Evolutionary conservation across 495 filamentous ascomycete genomes (phyloP).

Genomic region (Podospora australis): DNA sequence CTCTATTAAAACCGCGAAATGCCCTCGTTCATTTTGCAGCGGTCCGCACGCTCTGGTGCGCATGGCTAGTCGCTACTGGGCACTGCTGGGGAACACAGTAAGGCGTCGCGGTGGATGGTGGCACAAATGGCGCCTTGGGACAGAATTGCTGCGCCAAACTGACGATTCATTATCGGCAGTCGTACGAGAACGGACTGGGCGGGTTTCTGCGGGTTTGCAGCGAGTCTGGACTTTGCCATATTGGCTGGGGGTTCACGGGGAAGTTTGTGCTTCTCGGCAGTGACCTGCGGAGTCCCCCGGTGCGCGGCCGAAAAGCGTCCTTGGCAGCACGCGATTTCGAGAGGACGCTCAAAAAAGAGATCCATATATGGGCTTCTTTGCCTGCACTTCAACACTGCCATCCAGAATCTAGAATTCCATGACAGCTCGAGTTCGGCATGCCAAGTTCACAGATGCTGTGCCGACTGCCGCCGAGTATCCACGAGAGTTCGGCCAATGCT

Average conservation of each 20-base stretch:
- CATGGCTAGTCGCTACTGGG: constrained; percentile 3
- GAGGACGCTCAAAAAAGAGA: not conserved
- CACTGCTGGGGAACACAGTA: not conserved
- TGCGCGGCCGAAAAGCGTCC: not conserved
- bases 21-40: not conserved
- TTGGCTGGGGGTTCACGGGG: not conserved
- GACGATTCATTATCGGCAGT: constrained; percentile 17
- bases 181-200: constrained; percentile 23
- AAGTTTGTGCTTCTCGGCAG: no score
- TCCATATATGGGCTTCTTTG: not conserved
- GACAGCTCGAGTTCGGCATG: not conserved
- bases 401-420: constrained; percentile 5
- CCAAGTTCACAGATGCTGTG: not conserved
- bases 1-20: constrained; percentile 10
- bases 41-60: constrained; percentile 2
- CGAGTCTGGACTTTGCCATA: not conserved
- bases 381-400: not conserved
- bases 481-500: not conserved
- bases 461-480: not conserved
- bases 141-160: constrained; percentile 10
- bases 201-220: not conserved
- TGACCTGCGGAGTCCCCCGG: not conserved
- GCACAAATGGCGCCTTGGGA: constrained; percentile 8
- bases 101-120: constrained; percentile 1
- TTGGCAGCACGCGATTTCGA: not conserved